Percentiles rank a stretch among this genome's conserved stretches.
phyloP scores from a whole-genome alignment of 805 yeast species.

The Cyberlindnera meyerae region DNA sequence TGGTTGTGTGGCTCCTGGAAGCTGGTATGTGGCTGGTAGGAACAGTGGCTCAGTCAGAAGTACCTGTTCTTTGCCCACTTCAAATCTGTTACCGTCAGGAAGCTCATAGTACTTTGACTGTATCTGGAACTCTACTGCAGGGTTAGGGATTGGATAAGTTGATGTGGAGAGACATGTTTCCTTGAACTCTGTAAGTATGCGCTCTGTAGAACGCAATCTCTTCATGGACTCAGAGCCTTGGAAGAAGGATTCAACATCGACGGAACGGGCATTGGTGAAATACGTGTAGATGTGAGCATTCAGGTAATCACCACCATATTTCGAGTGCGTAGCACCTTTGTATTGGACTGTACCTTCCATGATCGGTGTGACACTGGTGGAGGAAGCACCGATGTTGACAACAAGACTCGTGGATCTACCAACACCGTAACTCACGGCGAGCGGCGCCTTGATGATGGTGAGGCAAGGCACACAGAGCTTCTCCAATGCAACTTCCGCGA shows the following conservation, averaged over 20 bases:
- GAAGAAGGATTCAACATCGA: constrained; percentile 18
- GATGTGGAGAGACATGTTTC: constrained; percentile 35
- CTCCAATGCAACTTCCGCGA: constrained; percentile 73
- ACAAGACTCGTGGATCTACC: constrained; percentile 77
- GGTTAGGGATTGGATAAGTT: constrained; percentile 34
- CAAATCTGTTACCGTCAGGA: constrained; percentile 47
- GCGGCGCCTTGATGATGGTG: constrained; percentile 68
- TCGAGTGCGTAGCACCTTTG: constrained; percentile 61
- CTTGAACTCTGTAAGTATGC: constrained; percentile 44
- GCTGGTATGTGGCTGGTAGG: constrained; percentile 51
- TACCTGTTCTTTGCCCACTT: constrained; percentile 48
- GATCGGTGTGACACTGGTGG: constrained; percentile 70
- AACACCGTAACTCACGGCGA: constrained; percentile 72
- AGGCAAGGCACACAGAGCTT: constrained; percentile 70
- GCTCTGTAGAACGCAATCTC: constrained; percentile 32
- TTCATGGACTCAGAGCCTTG: constrained; percentile 34
- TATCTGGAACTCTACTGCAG: constrained; percentile 30
- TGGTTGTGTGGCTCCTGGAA: constrained; percentile 29
- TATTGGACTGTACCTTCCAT: constrained; percentile 66
- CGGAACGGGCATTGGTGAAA: constrained; percentile 31
- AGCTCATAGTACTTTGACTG: constrained; percentile 48
- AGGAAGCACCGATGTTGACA: constrained; percentile 72
- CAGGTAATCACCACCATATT: constrained; percentile 81
- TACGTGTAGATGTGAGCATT: constrained; percentile 56
- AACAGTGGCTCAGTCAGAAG: constrained; percentile 64